Evolutionary conservation across 2,329 filamentous ascomycete genomes (phyloP).

Genomic region (Didymella lethalis): DNA sequence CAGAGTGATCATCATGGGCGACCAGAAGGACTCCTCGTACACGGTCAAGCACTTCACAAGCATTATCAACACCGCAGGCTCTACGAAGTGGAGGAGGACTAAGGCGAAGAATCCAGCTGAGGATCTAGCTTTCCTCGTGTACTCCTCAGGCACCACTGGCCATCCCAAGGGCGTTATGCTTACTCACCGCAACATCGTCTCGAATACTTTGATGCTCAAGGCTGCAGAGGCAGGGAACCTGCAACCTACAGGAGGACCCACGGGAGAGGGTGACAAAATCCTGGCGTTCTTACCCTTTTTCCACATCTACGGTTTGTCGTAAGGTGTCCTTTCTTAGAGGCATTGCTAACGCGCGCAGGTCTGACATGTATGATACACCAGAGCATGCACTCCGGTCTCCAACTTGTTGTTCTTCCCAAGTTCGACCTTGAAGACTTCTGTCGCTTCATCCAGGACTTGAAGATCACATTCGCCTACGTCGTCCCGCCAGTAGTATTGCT

Average conservation of each 20-base stretch:
- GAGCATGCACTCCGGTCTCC: conserved; percentile 69
- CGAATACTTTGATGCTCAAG: conserved; percentile 66
- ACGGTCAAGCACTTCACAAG: conserved; percentile 75
- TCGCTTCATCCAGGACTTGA: conserved; percentile 74
- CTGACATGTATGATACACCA: conserved; percentile 77
- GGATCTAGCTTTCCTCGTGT: conserved; percentile 85
- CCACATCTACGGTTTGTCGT: conserved; percentile 78
- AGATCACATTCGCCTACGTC: conserved; percentile 80
- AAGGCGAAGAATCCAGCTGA: conserved; percentile 66
- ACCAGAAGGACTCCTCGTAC: conserved; percentile 66
- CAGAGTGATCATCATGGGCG: conserved; percentile 78
- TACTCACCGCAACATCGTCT: conserved; percentile 80
- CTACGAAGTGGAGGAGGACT: conserved; percentile 65
- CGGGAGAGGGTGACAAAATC: conserved; percentile 73
- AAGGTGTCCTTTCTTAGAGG: not conserved
- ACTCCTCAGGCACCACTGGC: conserved; percentile 89
- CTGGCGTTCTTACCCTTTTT: conserved; percentile 87
- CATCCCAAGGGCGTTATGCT: conserved; percentile 91
- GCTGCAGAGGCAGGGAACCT: conserved; percentile 59
- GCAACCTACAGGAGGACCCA: conserved; percentile 64
- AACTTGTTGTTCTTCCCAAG: conserved; percentile 74
- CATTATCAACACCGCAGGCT: conserved; percentile 69
- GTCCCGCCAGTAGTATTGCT: conserved; percentile 85
- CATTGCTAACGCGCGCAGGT: conserved; percentile 52
- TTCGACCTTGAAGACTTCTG: conserved; percentile 87